Percentiles rank a stretch among this genome's conserved stretches.
These are phyloP conservation scores for Microcos paniculata DNA, from an alignment of 345 rosid species.

Conservation along the genomic window DNA sequence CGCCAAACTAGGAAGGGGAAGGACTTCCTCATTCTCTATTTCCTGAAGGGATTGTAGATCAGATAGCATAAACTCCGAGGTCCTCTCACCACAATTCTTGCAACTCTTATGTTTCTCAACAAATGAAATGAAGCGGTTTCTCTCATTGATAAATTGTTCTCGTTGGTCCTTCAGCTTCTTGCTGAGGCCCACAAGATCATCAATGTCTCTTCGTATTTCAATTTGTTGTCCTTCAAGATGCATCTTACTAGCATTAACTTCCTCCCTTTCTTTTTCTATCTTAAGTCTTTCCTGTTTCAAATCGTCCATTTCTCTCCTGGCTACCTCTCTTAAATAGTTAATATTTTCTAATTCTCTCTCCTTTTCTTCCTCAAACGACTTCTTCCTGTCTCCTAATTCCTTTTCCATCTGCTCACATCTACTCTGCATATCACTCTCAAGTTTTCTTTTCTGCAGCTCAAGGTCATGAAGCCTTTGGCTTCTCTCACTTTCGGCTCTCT, in stretches of 20 bases:
- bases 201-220: slow-evolving; percentile 82
- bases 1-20: slow-evolving; percentile 39
- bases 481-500: slow-evolving; percentile 72
- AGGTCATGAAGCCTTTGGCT: slow-evolving; percentile 69
- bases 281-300: slow-evolving; percentile 61
- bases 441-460: slow-evolving; percentile 64
- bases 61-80: slow-evolving; percentile 68
- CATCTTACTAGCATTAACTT: slow-evolving; percentile 57
- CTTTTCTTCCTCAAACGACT: slow-evolving; percentile 76
- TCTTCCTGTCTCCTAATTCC: slow-evolving; percentile 53
- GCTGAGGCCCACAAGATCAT: slow-evolving; percentile 76
- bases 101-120: slow-evolving; percentile 72
- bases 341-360: slow-evolving; percentile 73
- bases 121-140: slow-evolving; percentile 67
- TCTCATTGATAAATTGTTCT: slow-evolving; percentile 77
- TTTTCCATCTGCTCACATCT: slow-evolving; percentile 65
- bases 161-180: slow-evolving; percentile 75
- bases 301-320: slow-evolving; percentile 87
- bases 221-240: slow-evolving; percentile 79
- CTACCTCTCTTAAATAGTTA: slow-evolving; percentile 70
- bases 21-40: slow-evolving; percentile 52
- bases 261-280: slow-evolving; percentile 65
- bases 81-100: slow-evolving; percentile 65
- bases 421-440: slow-evolving; percentile 66
- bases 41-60: slow-evolving; percentile 55